Percentiles rank a stretch among this genome's conserved stretches.
Conservation (phyloP, 1,284 basidiomycete genomes). For the Irpex sp. region DNA sequence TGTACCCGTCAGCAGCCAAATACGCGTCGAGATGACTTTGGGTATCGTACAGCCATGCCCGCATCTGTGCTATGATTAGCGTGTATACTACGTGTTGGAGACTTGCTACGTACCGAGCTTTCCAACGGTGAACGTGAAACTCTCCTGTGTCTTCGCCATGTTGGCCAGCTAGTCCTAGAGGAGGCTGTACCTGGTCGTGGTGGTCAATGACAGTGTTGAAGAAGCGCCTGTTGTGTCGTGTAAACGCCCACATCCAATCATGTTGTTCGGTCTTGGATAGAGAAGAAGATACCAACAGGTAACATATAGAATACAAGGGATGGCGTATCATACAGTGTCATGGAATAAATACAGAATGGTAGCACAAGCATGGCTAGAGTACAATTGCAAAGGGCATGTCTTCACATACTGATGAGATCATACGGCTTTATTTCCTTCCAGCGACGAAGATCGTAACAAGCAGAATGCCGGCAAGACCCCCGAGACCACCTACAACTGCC, state of each 20-base stretch:
- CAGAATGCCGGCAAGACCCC: conserved; percentile 59
- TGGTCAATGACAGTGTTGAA: not conserved
- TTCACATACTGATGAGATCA: not conserved
- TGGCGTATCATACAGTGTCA: not conserved
- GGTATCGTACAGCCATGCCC: conserved; percentile 70
- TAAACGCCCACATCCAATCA: not conserved
- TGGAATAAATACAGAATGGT: not conserved
- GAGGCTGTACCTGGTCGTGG: not conserved
- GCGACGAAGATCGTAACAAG: conserved; percentile 47
- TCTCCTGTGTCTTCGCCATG: conserved; percentile 12
- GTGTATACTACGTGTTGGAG: not conserved
- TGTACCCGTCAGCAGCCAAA: conserved; percentile 6
- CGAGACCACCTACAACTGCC: conserved; percentile 58
- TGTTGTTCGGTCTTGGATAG: no score
- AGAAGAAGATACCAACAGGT: no score
- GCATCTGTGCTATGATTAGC: conserved; percentile 47
- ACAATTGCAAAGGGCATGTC: not conserved
- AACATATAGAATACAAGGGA: not conserved
- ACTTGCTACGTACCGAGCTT: conserved; percentile 7
- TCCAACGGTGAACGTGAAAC: conserved; percentile 15
- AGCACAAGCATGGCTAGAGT: not conserved
- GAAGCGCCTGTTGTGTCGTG: not conserved
- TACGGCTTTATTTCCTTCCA: conserved; percentile 26
- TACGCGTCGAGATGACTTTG: not conserved
- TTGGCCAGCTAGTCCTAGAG: not conserved